Conservation (phyloP, 306 rosid genomes). For the Luffa aegyptiaca region DNA sequence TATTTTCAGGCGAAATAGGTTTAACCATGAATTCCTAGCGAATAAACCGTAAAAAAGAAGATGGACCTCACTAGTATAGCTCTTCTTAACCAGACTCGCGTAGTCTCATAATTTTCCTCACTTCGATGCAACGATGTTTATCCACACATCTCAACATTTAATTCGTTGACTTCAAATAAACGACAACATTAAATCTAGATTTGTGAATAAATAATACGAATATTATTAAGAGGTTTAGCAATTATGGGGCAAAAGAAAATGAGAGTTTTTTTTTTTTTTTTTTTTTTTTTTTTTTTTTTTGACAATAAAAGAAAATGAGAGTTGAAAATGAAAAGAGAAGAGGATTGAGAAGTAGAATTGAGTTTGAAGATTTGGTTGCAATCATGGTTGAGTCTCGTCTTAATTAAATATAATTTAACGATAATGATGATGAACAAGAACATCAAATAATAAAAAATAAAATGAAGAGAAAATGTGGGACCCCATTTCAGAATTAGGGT, state of each 20-base stretch:
- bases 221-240: not conserved
- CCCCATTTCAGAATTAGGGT: not conserved
- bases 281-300: too few species aligned
- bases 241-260: not conserved
- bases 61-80: too few species aligned
- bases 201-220: not conserved
- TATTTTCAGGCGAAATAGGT: too few species aligned
- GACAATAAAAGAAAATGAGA: not conserved
- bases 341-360: not conserved
- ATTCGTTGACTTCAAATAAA: not conserved
- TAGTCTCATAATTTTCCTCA: too few species aligned
- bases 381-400: not conserved
- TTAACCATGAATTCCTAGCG: too few species aligned
- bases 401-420: not conserved
- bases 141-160: not conserved
- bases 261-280: too few species aligned
- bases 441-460: not conserved
- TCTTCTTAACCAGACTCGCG: too few species aligned
- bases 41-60: too few species aligned
- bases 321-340: not conserved
- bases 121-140: too few species aligned
- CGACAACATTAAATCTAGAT: not conserved
- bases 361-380: conserved; percentile 8
- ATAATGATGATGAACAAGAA: not conserved
- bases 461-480: not conserved